A percentile compares a stretch with the other conserved stretches of the same genome.
phyloP scores from a whole-genome alignment of 139 green algal species.

The Nannochloris sp. region DNA sequence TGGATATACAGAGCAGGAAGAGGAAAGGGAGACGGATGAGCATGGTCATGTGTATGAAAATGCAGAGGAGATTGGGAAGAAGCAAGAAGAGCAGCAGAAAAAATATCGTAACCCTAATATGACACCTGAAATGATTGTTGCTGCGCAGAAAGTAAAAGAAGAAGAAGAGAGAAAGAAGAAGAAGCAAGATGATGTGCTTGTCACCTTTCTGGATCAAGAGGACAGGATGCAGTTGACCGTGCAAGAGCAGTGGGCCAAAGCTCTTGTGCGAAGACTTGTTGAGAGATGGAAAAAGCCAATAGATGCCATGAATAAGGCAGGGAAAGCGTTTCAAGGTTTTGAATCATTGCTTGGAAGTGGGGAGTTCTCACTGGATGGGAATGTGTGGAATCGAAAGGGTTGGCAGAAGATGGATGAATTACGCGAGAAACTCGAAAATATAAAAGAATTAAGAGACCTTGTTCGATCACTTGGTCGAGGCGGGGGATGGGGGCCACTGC shows the following conservation, averaged over 20 bases:
- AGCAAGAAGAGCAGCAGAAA: conserved; percentile 34
- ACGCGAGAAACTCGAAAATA: conserved; percentile 62
- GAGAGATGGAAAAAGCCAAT: conserved; percentile 52
- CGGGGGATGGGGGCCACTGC: conserved; percentile 73
- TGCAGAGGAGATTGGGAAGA: conserved; percentile 37
- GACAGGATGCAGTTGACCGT: conserved; percentile 2
- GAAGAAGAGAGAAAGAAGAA: not conserved
- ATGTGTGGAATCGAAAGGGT: conserved; percentile 63
- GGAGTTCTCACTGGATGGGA: conserved; percentile 51
- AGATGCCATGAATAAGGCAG: conserved; percentile 48
- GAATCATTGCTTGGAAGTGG: conserved; percentile 67
- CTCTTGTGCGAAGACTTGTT: conserved; percentile 39
- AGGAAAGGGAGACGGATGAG: conserved; percentile 36
- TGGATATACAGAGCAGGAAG: conserved; percentile 44
- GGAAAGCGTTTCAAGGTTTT: conserved; percentile 69
- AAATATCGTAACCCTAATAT: conserved; percentile 10
- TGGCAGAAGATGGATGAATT: conserved; percentile 70
- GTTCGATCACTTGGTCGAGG: conserved; percentile 69
- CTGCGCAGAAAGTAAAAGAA: conserved; percentile 7
- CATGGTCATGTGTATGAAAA: conserved; percentile 54
- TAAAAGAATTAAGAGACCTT: conserved; percentile 77
- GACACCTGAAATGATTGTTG: not conserved
- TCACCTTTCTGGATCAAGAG: conserved; percentile 4
- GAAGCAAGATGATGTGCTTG: conserved; percentile 24
- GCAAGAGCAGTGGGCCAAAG: conserved; percentile 23